A percentile compares a stretch with the other conserved stretches of the same genome.
phyloP scores from a whole-genome alignment of 1,284 basidiomycete species.

The Ustilago trichophora region DNA sequence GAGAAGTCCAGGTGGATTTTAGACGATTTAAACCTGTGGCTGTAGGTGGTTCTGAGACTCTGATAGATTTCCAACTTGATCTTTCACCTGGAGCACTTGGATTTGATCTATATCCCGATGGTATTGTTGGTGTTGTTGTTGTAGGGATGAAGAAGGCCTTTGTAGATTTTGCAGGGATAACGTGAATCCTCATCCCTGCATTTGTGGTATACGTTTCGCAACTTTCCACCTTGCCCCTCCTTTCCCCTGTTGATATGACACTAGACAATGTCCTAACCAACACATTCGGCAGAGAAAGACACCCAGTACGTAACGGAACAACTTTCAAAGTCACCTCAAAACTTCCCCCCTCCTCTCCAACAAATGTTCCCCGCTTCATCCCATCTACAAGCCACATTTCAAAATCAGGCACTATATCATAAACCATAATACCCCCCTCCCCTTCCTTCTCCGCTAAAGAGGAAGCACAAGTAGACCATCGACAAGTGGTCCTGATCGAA shows the following conservation, averaged over 20 bases:
- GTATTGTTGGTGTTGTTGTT: not conserved
- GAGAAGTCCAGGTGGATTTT: not conserved
- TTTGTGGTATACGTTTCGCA: constrained; percentile 55
- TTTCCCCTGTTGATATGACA: not conserved
- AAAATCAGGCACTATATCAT: constrained; percentile 54
- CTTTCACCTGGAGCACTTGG: too few species aligned
- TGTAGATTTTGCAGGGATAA: constrained; percentile 16
- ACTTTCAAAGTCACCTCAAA: constrained; percentile 31
- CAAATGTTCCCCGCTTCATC: constrained; percentile 41
- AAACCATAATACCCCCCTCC: constrained; percentile 34
- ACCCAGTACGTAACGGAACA: constrained; percentile 47
- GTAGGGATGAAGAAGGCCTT: constrained; percentile 35
- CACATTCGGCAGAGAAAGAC: constrained; percentile 1
- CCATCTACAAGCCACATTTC: constrained; percentile 60
- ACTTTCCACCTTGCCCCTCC: not conserved
- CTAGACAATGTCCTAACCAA: constrained; percentile 4
- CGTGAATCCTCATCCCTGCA: constrained; percentile 28
- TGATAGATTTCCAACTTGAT: constrained; percentile 11
- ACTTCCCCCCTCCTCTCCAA: too few species aligned
- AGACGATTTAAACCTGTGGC: constrained; percentile 4
- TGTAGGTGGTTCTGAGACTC: too few species aligned
- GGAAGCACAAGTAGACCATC: not conserved
- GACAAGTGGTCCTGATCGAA: constrained; percentile 38
- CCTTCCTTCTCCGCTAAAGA: not conserved
- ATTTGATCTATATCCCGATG: too few species aligned